Evolutionary conservation across 805 yeast genomes (phyloP).

Genomic region (Sugiyamaella floridensis): DNA sequence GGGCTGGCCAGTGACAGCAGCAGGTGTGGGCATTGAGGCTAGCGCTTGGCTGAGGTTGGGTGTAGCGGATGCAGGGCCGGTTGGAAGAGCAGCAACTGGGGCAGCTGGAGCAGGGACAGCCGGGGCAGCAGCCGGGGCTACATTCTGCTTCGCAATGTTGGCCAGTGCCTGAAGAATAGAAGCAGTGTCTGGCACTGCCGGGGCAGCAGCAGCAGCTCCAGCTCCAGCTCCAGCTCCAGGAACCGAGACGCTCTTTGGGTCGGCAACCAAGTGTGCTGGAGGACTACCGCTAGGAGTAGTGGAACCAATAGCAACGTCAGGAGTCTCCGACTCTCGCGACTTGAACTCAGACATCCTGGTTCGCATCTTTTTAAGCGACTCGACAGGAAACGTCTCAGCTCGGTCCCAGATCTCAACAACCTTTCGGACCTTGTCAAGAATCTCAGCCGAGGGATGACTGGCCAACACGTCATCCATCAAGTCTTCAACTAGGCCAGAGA

Average conservation of each 20-base stretch:
- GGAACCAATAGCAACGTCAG: conserved; percentile 31
- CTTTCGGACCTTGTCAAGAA: conserved; percentile 63
- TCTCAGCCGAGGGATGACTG: conserved; percentile 16
- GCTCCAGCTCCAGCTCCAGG: conserved; percentile 1
- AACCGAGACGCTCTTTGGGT: conserved; percentile 6
- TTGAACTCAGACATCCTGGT: conserved; percentile 30
- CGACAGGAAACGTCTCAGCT: conserved; percentile 64
- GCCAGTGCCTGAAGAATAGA: conserved; percentile 66
- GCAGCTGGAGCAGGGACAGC: conserved; percentile 17
- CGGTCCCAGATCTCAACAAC: conserved; percentile 90
- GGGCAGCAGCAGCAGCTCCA: conserved; percentile 4
- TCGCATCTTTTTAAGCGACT: conserved; percentile 49
- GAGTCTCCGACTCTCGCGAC: conserved; percentile 34
- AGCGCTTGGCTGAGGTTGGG: not conserved
- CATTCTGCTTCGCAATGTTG: conserved; percentile 46
- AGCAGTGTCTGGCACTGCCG: conserved; percentile 43
- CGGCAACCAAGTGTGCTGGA: conserved; percentile 34
- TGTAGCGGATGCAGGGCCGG: not conserved
- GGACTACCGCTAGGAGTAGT: conserved; percentile 69
- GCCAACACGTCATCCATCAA: conserved; percentile 50
- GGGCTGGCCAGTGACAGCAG: conserved; percentile 17
- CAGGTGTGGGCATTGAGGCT: conserved; percentile 1
- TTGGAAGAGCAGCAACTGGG: conserved; percentile 3
- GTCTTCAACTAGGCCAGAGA: conserved; percentile 57
- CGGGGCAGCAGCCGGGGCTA: conserved; percentile 24